Conservation (phyloP, 768 basidiomycete genomes). For the Agrocybe pediades region DNA sequence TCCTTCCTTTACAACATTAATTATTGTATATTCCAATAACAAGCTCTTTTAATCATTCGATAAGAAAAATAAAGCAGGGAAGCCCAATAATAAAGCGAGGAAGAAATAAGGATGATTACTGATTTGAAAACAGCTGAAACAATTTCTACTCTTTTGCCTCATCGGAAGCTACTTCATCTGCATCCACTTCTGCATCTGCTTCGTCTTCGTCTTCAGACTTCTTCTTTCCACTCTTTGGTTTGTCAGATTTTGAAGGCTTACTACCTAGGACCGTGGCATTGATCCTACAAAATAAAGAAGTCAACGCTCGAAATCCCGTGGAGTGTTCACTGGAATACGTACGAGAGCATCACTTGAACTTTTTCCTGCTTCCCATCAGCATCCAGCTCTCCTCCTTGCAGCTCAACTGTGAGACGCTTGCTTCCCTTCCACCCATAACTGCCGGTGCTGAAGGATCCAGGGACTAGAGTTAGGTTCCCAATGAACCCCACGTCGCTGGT, state of each 20-base stretch:
- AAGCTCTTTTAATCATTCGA: no score
- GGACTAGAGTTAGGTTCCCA: slow-evolving; percentile 53
- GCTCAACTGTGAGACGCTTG: slow-evolving; percentile 66
- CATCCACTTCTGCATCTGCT: slow-evolving; percentile 12
- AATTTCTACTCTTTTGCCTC: background rate
- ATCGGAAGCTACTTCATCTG: background rate
- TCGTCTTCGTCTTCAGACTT: slow-evolving; percentile 21
- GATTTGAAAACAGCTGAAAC: no score
- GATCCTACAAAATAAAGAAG: slow-evolving; percentile 49
- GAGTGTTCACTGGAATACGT: no score
- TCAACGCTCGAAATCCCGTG: no score
- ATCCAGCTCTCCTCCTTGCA: slow-evolving; percentile 50
- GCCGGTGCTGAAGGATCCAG: slow-evolving; percentile 68
- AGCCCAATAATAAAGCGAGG: no score
- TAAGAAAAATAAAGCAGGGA: no score
- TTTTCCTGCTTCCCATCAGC: slow-evolving; percentile 53
- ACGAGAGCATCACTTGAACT: slow-evolving; percentile 77
- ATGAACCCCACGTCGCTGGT: slow-evolving; percentile 62
- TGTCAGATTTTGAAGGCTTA: slow-evolving; percentile 24
- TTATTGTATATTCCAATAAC: no score
- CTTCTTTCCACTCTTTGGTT: slow-evolving; percentile 26
- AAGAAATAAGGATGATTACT: no score
- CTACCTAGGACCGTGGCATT: slow-evolving; percentile 45
- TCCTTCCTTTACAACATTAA: no score
- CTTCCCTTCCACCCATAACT: slow-evolving; percentile 87